Percentiles rank a stretch among this genome's conserved stretches.
Conservation (phyloP, 345 rosid genomes). For the Bruguiera parviflora region DNA sequence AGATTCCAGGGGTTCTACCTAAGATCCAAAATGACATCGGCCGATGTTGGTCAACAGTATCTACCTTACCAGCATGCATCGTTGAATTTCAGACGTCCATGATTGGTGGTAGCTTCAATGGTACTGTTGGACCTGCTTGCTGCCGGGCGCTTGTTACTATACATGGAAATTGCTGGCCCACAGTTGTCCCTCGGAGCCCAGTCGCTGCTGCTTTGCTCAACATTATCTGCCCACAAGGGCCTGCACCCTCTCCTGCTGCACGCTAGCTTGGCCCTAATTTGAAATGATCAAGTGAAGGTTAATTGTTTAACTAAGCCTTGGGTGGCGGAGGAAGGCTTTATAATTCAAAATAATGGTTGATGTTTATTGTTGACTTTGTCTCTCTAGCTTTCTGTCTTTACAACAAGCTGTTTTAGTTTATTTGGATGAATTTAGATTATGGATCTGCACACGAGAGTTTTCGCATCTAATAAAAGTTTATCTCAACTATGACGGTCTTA, state of each 20-base stretch:
- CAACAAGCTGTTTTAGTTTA: too few species aligned
- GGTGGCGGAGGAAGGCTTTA: too few species aligned
- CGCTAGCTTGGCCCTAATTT: too few species aligned
- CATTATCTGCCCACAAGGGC: not conserved
- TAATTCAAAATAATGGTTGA: too few species aligned
- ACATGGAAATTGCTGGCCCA: slow-evolving; percentile 6
- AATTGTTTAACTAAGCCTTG: too few species aligned
- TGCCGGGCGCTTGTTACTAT: slow-evolving; percentile 3
- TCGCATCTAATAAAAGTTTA: too few species aligned
- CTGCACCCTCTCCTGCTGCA: not conserved
- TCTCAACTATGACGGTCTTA: too few species aligned
- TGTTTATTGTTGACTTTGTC: too few species aligned
- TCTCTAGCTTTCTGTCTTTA: too few species aligned
- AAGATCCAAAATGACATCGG: not conserved
- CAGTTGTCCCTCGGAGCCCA: slow-evolving; percentile 6
- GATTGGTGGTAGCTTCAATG: not conserved
- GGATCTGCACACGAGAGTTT: too few species aligned
- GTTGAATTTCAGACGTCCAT: not conserved
- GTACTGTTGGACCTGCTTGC: slow-evolving; percentile 6
- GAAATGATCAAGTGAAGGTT: too few species aligned
- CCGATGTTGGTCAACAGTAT: not conserved
- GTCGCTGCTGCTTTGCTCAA: slow-evolving; percentile 5
- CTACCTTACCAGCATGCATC: not conserved
- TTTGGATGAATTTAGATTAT: too few species aligned
- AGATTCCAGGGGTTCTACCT: not conserved